These are phyloP conservation scores for Colletotrichum sp. DNA, from an alignment of 2,329 filamentous ascomycete genomes.

Conservation along the genomic window DNA sequence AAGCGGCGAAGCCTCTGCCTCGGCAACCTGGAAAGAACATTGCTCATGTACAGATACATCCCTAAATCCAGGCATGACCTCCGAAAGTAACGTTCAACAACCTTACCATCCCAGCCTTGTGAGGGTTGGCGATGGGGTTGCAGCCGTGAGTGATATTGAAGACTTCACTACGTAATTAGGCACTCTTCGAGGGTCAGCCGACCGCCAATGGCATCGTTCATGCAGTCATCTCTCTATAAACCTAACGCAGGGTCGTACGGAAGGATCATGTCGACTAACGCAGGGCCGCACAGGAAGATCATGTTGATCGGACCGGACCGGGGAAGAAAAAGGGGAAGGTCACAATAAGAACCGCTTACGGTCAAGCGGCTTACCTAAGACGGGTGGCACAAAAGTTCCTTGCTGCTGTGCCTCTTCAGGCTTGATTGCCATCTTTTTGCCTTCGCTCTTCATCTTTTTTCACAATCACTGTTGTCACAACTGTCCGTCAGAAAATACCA, in stretches of 20 bases:
- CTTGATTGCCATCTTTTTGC: not conserved
- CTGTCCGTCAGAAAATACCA: not conserved
- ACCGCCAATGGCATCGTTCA: not conserved
- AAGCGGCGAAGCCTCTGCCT: not conserved
- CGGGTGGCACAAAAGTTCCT: not conserved
- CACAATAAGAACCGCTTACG: not conserved
- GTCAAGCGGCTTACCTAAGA: not conserved
- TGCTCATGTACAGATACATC: not conserved
- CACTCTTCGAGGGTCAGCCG: not conserved
- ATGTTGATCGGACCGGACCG: not conserved
- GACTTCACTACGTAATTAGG: not conserved
- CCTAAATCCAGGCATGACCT: not conserved
- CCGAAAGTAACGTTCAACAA: not conserved
- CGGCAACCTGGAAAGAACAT: not conserved
- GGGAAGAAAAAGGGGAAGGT: not conserved
- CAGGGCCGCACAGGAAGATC: not conserved
- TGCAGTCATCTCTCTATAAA: not conserved
- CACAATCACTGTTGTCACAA: not conserved
- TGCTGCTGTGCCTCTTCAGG: not conserved
- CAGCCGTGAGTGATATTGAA: not conserved
- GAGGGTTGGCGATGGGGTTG: not conserved
- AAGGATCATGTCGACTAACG: not conserved
- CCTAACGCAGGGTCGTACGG: not conserved
- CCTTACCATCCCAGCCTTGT: not conserved
- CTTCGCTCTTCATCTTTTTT: not conserved